Evolutionary conservation across 176 grass and related monocot genomes (phyloP), one percentile per base, ranked within the genome.

Genomic region (Aegilops sharonensis): DNA sequence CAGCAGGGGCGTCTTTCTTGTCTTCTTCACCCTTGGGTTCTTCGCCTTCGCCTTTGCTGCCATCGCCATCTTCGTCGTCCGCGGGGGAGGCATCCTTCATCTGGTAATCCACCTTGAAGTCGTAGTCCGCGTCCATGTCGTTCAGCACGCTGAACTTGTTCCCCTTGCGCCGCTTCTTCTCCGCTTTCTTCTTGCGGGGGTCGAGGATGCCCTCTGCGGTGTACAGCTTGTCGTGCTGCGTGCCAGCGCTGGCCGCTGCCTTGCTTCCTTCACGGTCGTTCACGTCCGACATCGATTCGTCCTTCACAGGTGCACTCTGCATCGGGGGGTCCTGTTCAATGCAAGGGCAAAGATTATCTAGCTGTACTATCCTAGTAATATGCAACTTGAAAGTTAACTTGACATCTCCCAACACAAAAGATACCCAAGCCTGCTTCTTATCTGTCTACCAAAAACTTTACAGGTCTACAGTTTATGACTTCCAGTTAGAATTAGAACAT

Each of bases 131-230:
- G 68, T 91, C 89, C 75, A 87, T 80, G 85, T 87, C 85, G 15
- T 59, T 87, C 27, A 81, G 34, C 57, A 72, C 65, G 0, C 65
- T 84, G 21, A 85, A 78, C 87, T 81, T 90, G 80, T 90, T 87
- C 11, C 18, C 66, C 47, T 90, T 90, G 32, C 84, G 84, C 6
- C 34, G 57, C 52, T 90, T 90, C 85, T 90, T 87, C 74, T 95
- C 47, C 35, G 90, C 89, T 83, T 91, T 96, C 59, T 27, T 84
- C 87, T 90, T 96, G 24, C 86, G 92, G 11, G 94, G 97, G 64
- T 99, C 89, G 3, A 96, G 75, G 69, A 99, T 96, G 80, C 94
- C 97, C 68, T 93, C 87, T 0, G 90, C 94, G 0, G 92, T 87
- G 71, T 99, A 94, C 40, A 99, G 24, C 77, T 94, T 99, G 25